phyloP scores from a whole-genome alignment of 768 basidiomycete species.

The Trametes cinnabarina region DNA sequence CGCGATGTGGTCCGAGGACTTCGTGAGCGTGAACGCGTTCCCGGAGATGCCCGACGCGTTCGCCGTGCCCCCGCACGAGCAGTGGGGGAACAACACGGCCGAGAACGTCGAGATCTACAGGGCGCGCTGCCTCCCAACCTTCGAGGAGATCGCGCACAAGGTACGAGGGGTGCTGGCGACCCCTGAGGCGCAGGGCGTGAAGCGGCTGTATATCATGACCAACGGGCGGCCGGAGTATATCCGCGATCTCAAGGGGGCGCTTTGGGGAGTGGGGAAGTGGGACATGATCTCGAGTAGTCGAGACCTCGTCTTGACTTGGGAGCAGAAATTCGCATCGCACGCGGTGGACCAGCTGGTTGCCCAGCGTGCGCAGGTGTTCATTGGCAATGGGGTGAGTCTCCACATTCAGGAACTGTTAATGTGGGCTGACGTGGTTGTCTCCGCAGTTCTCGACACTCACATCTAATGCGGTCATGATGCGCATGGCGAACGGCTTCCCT shows the following conservation, averaged over 20 bases:
- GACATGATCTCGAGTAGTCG: slow-evolving; percentile 50
- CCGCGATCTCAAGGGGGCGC: slow-evolving; percentile 39
- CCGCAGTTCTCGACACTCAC: slow-evolving; percentile 47
- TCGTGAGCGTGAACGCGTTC: slow-evolving; percentile 53
- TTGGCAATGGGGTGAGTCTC: slow-evolving; percentile 65
- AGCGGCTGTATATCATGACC: slow-evolving; percentile 60
- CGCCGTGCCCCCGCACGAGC: slow-evolving; percentile 25
- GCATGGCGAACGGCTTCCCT: slow-evolving; percentile 32
- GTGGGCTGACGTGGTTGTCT: not conserved
- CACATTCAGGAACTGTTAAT: not conserved
- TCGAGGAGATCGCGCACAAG: slow-evolving; percentile 46
- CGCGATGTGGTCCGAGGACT: slow-evolving; percentile 37
- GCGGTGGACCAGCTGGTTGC: slow-evolving; percentile 68
- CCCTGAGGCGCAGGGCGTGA: slow-evolving; percentile 30
- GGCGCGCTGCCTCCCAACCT: slow-evolving; percentile 52
- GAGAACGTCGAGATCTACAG: slow-evolving; percentile 34
- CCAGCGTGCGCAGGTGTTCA: slow-evolving; percentile 57
- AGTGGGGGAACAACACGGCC: slow-evolving; percentile 19
- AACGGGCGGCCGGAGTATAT: slow-evolving; percentile 58
- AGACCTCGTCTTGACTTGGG: slow-evolving; percentile 53
- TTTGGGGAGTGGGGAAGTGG: slow-evolving; percentile 42
- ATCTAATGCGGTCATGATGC: slow-evolving; percentile 47
- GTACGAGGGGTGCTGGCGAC: slow-evolving; percentile 31
- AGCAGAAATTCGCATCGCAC: slow-evolving; percentile 55
- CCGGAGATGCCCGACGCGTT: slow-evolving; percentile 48